Evolutionary conservation across 2,329 filamentous ascomycete species (phyloP).

Genomic region (Neopestalotiopsis clavispora): DNA sequence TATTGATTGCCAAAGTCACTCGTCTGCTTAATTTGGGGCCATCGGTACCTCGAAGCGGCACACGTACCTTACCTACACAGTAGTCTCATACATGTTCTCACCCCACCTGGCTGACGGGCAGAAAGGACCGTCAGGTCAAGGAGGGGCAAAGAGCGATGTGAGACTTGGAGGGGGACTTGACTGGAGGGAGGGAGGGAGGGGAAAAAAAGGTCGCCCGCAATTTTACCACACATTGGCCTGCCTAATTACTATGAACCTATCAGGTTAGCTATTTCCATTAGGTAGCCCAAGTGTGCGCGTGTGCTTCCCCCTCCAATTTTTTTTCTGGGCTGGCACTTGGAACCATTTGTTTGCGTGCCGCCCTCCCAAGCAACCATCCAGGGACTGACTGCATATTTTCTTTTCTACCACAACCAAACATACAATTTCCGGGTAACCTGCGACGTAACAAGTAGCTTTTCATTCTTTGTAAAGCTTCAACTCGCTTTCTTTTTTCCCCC

Average conservation of each 20-base stretch:
- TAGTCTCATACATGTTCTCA: not conserved
- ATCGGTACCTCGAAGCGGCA: not conserved
- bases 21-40: no score
- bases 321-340: no score
- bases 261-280: not conserved
- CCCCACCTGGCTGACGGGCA: not conserved
- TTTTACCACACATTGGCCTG: not conserved
- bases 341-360: slow-evolving; percentile 6
- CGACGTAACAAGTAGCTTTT: slow-evolving; percentile 7
- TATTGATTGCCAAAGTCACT: no score
- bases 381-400: slow-evolving; percentile 12
- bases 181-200: not conserved
- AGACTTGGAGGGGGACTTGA: no score
- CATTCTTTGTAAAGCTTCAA: not conserved
- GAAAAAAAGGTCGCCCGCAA: not conserved
- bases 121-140: not conserved
- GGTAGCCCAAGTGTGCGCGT: not conserved
- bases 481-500: not conserved
- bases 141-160: not conserved
- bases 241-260: not conserved
- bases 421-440: not conserved
- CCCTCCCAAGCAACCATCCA: not conserved
- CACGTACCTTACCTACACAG: not conserved
- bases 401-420: not conserved
- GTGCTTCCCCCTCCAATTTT: slow-evolving; percentile 3